Base-by-base conservation (phyloP, 805 yeast species). In the Candida insectorum region DNA sequence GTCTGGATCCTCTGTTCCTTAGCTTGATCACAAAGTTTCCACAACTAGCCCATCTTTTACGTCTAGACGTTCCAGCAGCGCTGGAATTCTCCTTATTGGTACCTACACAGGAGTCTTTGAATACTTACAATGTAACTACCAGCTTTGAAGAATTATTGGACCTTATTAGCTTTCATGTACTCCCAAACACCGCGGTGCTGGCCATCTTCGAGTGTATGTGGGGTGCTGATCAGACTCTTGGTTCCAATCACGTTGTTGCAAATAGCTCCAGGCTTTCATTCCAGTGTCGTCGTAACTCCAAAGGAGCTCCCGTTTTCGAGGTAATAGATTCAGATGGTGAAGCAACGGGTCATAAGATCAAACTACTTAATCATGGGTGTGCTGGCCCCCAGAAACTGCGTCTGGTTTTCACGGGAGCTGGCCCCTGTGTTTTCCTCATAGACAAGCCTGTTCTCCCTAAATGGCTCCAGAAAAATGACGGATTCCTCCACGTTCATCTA, bases 121-220 rank as follows among this genome's bases (percentile, higher is more conserved):
- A 52, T 7, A 59, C 67, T 40, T 76, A 69, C 22, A 81, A 76
- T 44, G 68, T 73, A 33, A 70, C 75, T 17, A 47, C 60, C 4
- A 58, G 58, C 19, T 62, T 63, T 28, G 52, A 58, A 1, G 62
- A 67, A 12, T 54, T 86, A 20, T 65, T 65, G 26, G 69, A 74
- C 10, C 73, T 88, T 37, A 60, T 85, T 24, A 71, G 70, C 31
- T 59, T 85, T 31, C 97, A 89, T 52, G 62, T 86, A 17, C 64
- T 89, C 2, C 84, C 85, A 2, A 72, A 73, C 14, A 64, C 71
- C 15, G 73, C 82, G 8, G 53, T 79, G 2, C 51, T 54, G 0
- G 58, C 53, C 15, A 40, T 84, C 6, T 49, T 76, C 10, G 45
- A 60, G 5, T 84, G 93, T 50, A 30, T 39, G 27, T 12, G 19